Conservation (phyloP, 441 rosid genomes). For the Melastoma candidum region DNA sequence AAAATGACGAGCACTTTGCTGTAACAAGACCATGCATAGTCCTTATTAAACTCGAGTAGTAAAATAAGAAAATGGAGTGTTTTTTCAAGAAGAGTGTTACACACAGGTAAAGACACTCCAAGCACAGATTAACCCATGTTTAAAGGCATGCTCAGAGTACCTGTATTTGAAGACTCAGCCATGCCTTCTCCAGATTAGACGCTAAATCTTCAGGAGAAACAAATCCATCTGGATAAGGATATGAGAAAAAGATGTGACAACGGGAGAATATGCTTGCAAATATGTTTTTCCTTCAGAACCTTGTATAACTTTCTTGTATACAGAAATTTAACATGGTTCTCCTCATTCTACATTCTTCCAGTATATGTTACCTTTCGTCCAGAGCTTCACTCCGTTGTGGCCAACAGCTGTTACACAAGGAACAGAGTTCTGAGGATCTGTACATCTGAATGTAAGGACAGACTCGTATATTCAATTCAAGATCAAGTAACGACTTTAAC, state of each 20-base stretch:
- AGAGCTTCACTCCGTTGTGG: constrained; percentile 67
- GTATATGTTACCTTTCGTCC: constrained; percentile 51
- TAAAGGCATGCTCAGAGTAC: constrained; percentile 17
- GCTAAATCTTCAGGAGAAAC: constrained; percentile 55
- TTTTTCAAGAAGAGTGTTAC: too few species aligned
- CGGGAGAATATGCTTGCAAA: neutral
- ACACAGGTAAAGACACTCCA: neutral
- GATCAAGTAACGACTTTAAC: neutral
- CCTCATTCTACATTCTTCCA: too few species aligned
- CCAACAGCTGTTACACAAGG: constrained; percentile 79
- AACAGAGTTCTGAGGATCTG: constrained; percentile 61
- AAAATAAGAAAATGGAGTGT: too few species aligned
- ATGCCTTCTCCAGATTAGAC: constrained; percentile 63
- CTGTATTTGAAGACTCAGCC: constrained; percentile 78
- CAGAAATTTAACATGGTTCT: too few species aligned
- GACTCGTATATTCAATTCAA: constrained; percentile 6
- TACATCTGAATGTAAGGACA: constrained; percentile 47
- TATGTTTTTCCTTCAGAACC: too few species aligned
- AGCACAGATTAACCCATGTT: neutral
- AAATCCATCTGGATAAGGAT: constrained; percentile 44
- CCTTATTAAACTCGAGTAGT: too few species aligned
- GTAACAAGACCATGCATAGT: too few species aligned
- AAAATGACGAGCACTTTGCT: too few species aligned
- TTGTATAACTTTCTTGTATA: too few species aligned
- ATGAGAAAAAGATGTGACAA: neutral